Percentiles rank a stretch among this genome's conserved stretches.
Evolutionary conservation across 345 rosid genomes (phyloP).

Genomic region (Laguncularia racemosa): DNA sequence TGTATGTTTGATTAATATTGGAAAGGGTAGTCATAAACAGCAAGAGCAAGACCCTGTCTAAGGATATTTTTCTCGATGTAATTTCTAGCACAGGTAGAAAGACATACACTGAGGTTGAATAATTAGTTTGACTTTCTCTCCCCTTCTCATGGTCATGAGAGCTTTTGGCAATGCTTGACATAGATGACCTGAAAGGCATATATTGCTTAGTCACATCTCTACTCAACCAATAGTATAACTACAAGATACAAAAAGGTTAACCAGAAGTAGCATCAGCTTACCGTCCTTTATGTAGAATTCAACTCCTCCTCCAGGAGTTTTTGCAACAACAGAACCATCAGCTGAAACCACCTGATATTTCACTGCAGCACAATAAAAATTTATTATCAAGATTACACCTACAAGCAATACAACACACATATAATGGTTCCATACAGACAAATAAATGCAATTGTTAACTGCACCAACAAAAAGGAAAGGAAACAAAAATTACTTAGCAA

Average conservation of each 20-base stretch:
- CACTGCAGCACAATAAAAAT: constrained; percentile 27
- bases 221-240: neutral
- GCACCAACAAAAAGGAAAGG: constrained; percentile 5
- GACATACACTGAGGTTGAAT: constrained; percentile 48
- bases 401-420: neutral
- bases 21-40: neutral
- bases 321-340: constrained; percentile 38
- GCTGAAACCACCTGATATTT: constrained; percentile 31
- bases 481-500: constrained; percentile 1
- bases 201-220: neutral
- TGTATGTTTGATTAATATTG: too few relatives aligned
- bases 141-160: constrained; percentile 39
- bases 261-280: constrained; percentile 14
- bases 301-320: constrained; percentile 42
- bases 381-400: neutral
- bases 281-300: constrained; percentile 58
- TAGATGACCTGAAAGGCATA: constrained; percentile 35
- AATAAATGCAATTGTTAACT: neutral
- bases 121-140: constrained; percentile 46
- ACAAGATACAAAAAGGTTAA: constrained; percentile 1
- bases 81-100: neutral
- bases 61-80: neutral
- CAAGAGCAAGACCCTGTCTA: neutral
- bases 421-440: neutral
- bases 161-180: constrained; percentile 44